Conservation (phyloP, 768 basidiomycete genomes). For the Leccinellum albellum region DNA sequence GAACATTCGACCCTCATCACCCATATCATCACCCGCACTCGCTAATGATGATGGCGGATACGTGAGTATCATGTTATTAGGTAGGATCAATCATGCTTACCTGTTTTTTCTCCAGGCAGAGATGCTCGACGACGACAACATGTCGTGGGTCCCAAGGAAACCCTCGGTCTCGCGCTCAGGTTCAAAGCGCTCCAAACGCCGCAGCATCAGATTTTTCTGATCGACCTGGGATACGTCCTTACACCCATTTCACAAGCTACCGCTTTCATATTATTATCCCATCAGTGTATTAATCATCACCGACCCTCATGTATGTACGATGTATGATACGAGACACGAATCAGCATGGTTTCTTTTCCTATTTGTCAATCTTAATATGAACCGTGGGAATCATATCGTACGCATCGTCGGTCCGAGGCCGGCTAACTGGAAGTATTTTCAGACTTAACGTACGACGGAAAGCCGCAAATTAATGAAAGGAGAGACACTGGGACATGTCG, state of each 20-base stretch:
- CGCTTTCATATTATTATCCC: slow-evolving; percentile 2
- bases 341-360: not conserved
- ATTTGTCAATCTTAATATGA: not conserved
- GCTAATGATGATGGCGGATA: slow-evolving; percentile 9
- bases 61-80: slow-evolving; percentile 7
- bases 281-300: slow-evolving; percentile 1
- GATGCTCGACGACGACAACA: slow-evolving; percentile 29
- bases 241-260: not conserved
- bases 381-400: too few species aligned
- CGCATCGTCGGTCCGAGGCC: not conserved
- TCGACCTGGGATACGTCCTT: not conserved
- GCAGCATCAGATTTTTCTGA: slow-evolving; percentile 12
- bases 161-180: not conserved
- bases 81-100: not conserved
- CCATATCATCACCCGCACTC: not conserved
- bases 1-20: slow-evolving; percentile 10
- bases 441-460: not conserved
- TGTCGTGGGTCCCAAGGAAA: slow-evolving; percentile 22
- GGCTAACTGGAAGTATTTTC: slow-evolving; percentile 5
- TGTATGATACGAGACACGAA: slow-evolving; percentile 4
- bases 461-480: not conserved
- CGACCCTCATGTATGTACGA: slow-evolving; percentile 9
- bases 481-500: not conserved
- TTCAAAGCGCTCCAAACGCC: slow-evolving; percentile 7
- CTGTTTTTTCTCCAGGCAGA: slow-evolving; percentile 13